Percentiles rank a stretch among this genome's conserved stretches.
These are phyloP conservation scores for Aureoboletus auriporus DNA, from an alignment of 768 basidiomycete genomes.

Conservation along the genomic window DNA sequence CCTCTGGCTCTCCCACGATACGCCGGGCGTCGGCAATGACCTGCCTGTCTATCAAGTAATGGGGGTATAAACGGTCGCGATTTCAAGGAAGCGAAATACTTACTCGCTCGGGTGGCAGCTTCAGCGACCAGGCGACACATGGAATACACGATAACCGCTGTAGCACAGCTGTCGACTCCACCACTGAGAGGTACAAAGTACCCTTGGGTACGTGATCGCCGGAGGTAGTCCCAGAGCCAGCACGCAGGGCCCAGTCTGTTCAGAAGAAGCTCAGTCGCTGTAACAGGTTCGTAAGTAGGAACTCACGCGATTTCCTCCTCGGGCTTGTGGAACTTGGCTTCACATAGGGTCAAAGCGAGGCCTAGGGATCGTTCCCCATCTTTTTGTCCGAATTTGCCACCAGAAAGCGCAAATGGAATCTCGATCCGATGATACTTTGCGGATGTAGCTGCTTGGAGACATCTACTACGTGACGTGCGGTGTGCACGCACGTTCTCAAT, in stretches of 20 bases:
- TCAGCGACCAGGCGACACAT: conserved; percentile 92
- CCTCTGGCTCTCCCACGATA: conserved; percentile 79
- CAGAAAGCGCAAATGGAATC: conserved; percentile 74
- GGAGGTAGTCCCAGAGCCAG: conserved; percentile 99
- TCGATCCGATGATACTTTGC: conserved; percentile 80
- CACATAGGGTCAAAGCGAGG: conserved; percentile 42
- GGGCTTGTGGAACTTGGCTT: conserved; percentile 64
- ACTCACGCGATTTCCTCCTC: conserved; percentile 98
- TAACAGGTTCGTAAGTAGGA: neutral
- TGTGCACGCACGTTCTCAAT: conserved; percentile 96
- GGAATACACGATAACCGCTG: conserved; percentile 90
- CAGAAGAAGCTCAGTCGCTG: neutral
- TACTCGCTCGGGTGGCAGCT: conserved; percentile 71
- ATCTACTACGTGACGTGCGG: conserved; percentile 76
- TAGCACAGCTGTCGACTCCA: conserved; percentile 97
- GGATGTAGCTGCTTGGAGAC: conserved; percentile 81
- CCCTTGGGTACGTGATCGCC: conserved; percentile 89
- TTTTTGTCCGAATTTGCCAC: conserved; percentile 66
- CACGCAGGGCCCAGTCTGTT: conserved; percentile 91
- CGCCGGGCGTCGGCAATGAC: conserved; percentile 90
- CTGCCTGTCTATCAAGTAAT: conserved; percentile 53
- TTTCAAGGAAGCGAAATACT: conserved; percentile 13
- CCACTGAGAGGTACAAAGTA: conserved; percentile 96
- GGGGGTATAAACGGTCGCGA: neutral
- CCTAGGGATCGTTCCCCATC: conserved; percentile 47